These are phyloP conservation scores for Camillea tinctor DNA, from an alignment of 2,329 filamentous ascomycete species.

Conservation along the genomic window DNA sequence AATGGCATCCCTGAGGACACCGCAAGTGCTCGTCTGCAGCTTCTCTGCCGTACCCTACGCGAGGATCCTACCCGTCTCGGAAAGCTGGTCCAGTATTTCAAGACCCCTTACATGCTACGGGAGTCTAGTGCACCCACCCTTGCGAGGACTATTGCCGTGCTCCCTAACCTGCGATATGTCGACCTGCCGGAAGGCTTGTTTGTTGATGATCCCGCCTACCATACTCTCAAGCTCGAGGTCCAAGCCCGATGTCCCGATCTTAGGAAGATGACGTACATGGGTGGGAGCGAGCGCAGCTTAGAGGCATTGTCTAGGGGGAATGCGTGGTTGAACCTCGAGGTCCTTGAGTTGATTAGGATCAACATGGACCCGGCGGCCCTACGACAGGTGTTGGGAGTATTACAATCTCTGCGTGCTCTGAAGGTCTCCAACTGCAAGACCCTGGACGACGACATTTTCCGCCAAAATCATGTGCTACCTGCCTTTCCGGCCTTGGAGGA, in stretches of 20 bases:
- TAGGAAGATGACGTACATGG: constrained; percentile 83
- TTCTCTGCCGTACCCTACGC: constrained; percentile 79
- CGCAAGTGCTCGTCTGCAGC: constrained; percentile 69
- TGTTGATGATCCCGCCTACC: constrained; percentile 72
- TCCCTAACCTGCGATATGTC: constrained; percentile 83
- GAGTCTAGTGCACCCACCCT: constrained; percentile 83
- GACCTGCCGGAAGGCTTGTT: constrained; percentile 89
- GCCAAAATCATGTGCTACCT: constrained; percentile 62
- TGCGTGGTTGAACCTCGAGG: constrained; percentile 69
- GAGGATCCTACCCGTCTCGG: constrained; percentile 71
- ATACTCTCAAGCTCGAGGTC: constrained; percentile 77
- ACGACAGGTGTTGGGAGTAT: constrained; percentile 66
- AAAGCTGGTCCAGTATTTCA: constrained; percentile 71
- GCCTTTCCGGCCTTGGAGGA: constrained; percentile 73
- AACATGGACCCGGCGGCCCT: constrained; percentile 69
- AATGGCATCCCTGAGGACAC: constrained; percentile 81
- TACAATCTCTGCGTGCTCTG: constrained; percentile 69
- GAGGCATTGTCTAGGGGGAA: constrained; percentile 64
- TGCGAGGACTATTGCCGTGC: constrained; percentile 79
- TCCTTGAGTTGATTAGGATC: constrained; percentile 67
- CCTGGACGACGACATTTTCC: constrained; percentile 77
- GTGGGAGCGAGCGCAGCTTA: constrained; percentile 76
- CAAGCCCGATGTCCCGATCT: constrained; percentile 81
- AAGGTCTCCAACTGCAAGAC: constrained; percentile 69
- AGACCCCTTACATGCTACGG: constrained; percentile 92